Evolutionary conservation across 371 early-diverging fungal genomes (phyloP), one percentile per base, ranked within the genome.

Genomic region (Nematocida major): DNA sequence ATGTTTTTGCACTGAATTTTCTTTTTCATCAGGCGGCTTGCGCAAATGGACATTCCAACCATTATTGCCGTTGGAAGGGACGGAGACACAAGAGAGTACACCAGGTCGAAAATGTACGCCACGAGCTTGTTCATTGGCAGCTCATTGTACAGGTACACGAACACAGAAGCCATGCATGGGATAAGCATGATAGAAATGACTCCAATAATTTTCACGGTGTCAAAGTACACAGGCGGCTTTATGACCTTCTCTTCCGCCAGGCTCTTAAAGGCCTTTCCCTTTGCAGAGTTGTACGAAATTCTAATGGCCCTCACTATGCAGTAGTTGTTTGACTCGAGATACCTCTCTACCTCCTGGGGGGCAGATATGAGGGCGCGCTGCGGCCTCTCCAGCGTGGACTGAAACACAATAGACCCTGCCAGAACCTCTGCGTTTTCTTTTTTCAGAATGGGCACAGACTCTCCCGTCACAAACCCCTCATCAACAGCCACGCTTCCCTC

Each of bases 381-480:
- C 32, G 13, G 45, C n/a, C 20, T 53, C 73, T 61, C 45, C 5
- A 18, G 40, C 20, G 34, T 57, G 39, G 68, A 51, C 30, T 79
- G 62, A n/a, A 80, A 36, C 22, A 80, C 66, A 47, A 59, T 36
- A 22, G 79, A 79, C 20, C 81, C 79, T 67, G 70, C 80, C 5
- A 67, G 45, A 4, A 80, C 65, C 39, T 80, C 63, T 11, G 63
- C 54, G 36, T 22, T 54, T 40, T 15, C 32, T 30, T 84, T 85
- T 81, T 93, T 94, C 11, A 91, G 90, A 36, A 97, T 90, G 0
- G 94, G 91, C 24, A 91, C 84, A 15, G 90, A 88, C 84, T 98
- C 93, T 54, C 99, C 99, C 2, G 99, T 99, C 28, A 99, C 87
- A 94, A 96, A 95, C 76, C 90, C 89, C 84, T 99, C 99, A 83